Base-by-base conservation (phyloP, 2,329 filamentous ascomycete species). In the Neodidymelliopsis sp. region DNA sequence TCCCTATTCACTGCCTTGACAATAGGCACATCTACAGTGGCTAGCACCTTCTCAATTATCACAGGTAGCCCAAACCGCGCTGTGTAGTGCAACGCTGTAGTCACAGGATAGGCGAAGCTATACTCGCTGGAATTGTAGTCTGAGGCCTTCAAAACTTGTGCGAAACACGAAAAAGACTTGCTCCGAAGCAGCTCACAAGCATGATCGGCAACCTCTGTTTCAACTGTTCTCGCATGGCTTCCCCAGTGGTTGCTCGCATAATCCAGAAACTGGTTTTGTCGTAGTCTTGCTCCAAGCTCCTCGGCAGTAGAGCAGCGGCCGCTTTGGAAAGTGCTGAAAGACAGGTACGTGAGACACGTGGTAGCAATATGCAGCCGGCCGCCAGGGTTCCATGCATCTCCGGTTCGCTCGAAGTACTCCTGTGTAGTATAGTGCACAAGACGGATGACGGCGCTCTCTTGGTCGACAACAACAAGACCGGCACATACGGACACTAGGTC, bases 171-270 rank as follows among this genome's bases (percentile, higher is more conserved):
- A 40, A 43, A 5, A 12, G 19, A 37, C 9, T 12, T 13, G 15
- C 30, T 35, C 15, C 44, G 6, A 28, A 54, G 39, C 15, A 45
- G 44, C 19, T 13, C 13, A 23, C 39, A 45, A 5, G 44, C 46
- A 29, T 53, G 37, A 15, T 51, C 28, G 38, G 3, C 15, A 4
- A 55, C 42, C 6, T 51, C 28, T 23, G 22, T 31, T 16, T 59
- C 29, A 11, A 53, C 56, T 11, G 18, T 23, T 27, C 6, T 23
- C n/a, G n/a, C n/a, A n/a, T n/a, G n/a, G n/a, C n/a, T n/a, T n/a
- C n/a, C 55, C 65, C 65, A 70, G 37, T 65, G 39, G 10, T 45
- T 37, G 20, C 60, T 62, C 12, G 66, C 58, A 48, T 73, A 73
- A n/a, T 54, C 47, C n/a, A 65, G 46, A 13, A 73, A 59, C 16